phyloP scores from a whole-genome alignment of 495 filamentous ascomycete genomes.

The Aspergillus homomorphus region DNA sequence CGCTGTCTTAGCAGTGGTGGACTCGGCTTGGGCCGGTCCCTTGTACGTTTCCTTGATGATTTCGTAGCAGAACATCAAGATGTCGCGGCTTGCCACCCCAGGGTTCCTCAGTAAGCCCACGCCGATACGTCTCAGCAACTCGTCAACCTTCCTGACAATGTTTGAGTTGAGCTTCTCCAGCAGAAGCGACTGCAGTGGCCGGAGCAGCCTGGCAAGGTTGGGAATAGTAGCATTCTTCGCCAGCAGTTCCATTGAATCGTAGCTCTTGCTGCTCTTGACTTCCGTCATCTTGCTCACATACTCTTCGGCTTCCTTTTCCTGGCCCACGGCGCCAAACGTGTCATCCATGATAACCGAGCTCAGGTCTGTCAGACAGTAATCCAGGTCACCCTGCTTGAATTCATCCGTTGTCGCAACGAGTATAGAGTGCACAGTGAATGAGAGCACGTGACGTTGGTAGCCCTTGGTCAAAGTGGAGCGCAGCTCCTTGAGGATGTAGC shows the following conservation, averaged over 20 bases:
- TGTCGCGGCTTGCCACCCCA: slow-evolving; percentile 67
- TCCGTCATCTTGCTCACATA: slow-evolving; percentile 96
- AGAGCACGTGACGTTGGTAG: slow-evolving; percentile 92
- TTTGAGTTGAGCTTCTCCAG: slow-evolving; percentile 76
- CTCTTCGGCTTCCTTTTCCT: slow-evolving; percentile 95
- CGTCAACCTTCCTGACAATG: slow-evolving; percentile 84
- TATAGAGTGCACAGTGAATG: slow-evolving; percentile 91
- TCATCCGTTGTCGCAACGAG: slow-evolving; percentile 70
- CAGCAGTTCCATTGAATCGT: slow-evolving; percentile 93
- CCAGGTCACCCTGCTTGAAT: slow-evolving; percentile 77
- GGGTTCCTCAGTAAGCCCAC: slow-evolving; percentile 79
- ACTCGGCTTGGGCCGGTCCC: slow-evolving; percentile 32
- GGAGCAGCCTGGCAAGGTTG: slow-evolving; percentile 69
- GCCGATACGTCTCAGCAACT: slow-evolving; percentile 78
- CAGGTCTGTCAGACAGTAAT: slow-evolving; percentile 80
- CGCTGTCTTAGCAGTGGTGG: slow-evolving; percentile 48
- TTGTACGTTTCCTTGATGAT: slow-evolving; percentile 83
- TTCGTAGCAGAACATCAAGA: slow-evolving; percentile 91
- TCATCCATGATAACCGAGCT: slow-evolving; percentile 92
- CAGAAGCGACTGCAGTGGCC: slow-evolving; percentile 72
- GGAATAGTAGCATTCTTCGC: slow-evolving; percentile 72
- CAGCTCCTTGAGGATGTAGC: slow-evolving; percentile 90
- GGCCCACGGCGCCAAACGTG: slow-evolving; percentile 90
- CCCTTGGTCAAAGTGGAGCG: slow-evolving; percentile 75
- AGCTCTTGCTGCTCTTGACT: slow-evolving; percentile 95